These are phyloP conservation scores for Cicer bijugum DNA, from an alignment of 306 rosid genomes.

Conservation along the genomic window DNA sequence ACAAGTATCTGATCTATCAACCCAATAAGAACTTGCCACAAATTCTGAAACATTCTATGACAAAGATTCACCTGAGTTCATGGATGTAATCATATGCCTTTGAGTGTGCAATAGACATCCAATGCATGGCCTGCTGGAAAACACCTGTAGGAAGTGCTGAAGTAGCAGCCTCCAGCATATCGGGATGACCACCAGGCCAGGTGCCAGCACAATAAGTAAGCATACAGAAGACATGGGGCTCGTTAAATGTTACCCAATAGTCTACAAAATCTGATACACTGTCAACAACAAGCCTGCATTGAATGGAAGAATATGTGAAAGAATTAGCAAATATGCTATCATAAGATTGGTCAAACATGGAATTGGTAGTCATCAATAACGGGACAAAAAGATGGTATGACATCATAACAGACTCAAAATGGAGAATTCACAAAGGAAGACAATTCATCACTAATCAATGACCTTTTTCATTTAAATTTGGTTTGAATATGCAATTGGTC, in stretches of 20 bases:
- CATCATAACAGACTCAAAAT: slow-evolving; percentile 5
- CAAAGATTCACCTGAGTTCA: slow-evolving; percentile 62
- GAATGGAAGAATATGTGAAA: slow-evolving; percentile 38
- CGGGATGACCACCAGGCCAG: slow-evolving; percentile 99
- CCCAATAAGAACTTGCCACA: slow-evolving; percentile 30
- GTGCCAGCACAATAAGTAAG: slow-evolving; percentile 95
- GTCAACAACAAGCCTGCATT: slow-evolving; percentile 84
- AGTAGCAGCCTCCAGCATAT: slow-evolving; percentile 90
- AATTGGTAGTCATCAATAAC: background rate
- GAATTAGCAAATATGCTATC: background rate
- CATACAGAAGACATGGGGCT: slow-evolving; percentile 89
- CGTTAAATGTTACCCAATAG: slow-evolving; percentile 94
- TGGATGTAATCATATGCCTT: slow-evolving; percentile 91
- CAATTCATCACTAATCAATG: too few relatives aligned
- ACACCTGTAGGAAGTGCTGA: slow-evolving; percentile 93
- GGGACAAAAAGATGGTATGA: slow-evolving; percentile 26
- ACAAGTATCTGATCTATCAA: slow-evolving; percentile 8
- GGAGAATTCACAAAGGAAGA: too few relatives aligned
- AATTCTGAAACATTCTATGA: slow-evolving; percentile 42
- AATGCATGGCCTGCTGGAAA: slow-evolving; percentile 94
- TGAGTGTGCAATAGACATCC: slow-evolving; percentile 90
- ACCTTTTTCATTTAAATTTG: too few relatives aligned
- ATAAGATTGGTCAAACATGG: slow-evolving; percentile 10
- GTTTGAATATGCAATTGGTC: too few relatives aligned
- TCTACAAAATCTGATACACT: slow-evolving; percentile 75